Base-by-base conservation (phyloP, 768 basidiomycete species). In the Podaxis sp. region DNA sequence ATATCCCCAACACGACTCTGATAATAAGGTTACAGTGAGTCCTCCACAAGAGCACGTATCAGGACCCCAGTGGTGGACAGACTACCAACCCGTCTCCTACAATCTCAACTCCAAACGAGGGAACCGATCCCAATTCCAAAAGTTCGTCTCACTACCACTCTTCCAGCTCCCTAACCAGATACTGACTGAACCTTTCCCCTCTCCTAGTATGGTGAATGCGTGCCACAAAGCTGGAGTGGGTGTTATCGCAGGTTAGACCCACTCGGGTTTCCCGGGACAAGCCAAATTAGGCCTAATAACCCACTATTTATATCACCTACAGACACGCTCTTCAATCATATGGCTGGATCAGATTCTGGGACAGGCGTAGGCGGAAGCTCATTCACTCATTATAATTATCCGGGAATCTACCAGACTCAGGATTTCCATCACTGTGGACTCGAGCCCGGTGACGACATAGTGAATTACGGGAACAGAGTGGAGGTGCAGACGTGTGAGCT, bases 11-110 rank as follows among this genome's bases (percentile, higher is more conserved):
- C 19, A 15, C 24, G 22, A 24, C 9, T 11, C 49, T 51, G 22
- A 24, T 12, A 8, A 44, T 15, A 24, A 51, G 26, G 4, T 2
- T 15, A 33, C 38, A 80, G 80, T 79, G 52, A 81, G 80, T 68
- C 85, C 85, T 0, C 77, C 87, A 2, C 77, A 79, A 61, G 87
- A 89, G 66, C 87, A 88, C 66, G 73, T 88, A 48, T 66, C 73
- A 13, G 88, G 87, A 3, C 11, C 74, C 2, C 80, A 88, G 67
- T 90, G 88, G 88, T 90, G 88, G 88, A 89, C 88, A 0, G 88
- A 89, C 69, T 89, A 90, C 67, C 88, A 82, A 74, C 83, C 85
- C 3, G 87, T 88, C 0, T 88, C 87, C 1, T 88, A 89, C 69
- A 87, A 59, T 9, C 69, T 89, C 53, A 86, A 80, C 1, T 88